phyloP scores from a whole-genome alignment of 257 asterid genomes.

The Agastache rugosa region DNA sequence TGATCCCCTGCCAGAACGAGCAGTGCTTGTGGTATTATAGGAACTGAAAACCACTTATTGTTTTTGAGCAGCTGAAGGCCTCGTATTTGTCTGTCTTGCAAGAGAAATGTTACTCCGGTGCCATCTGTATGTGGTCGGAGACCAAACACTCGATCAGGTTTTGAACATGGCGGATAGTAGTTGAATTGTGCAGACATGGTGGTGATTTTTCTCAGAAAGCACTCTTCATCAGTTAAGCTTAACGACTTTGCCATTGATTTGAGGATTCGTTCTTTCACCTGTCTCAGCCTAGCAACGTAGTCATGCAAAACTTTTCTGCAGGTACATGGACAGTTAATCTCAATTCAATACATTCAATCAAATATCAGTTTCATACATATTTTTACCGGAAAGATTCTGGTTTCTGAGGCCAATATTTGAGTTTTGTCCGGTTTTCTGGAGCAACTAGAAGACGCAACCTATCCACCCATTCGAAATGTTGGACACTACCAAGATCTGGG shows the following conservation, averaged over 20 bases:
- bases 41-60: conserved; percentile 59
- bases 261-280: conserved; percentile 38
- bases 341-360: no score
- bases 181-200: conserved; percentile 54
- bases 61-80: conserved; percentile 71
- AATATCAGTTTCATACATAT: no score
- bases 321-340: background rate
- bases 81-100: conserved; percentile 62
- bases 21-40: conserved; percentile 54
- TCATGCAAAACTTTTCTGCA: conserved; percentile 50
- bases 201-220: conserved; percentile 52
- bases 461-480: conserved; percentile 68
- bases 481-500: conserved; percentile 47
- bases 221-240: conserved; percentile 48
- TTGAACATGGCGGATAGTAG: conserved; percentile 69
- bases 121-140: conserved; percentile 79
- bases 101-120: conserved; percentile 55
- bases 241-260: conserved; percentile 37
- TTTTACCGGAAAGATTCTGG: conserved; percentile 59
- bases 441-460: conserved; percentile 53
- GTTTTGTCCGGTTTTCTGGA: conserved; percentile 47
- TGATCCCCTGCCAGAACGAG: conserved; percentile 49
- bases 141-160: conserved; percentile 64
- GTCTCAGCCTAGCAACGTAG: conserved; percentile 34
- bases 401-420: conserved; percentile 58